Base-by-base conservation (phyloP, 2,329 filamentous ascomycete species). In the Nothophaeocryptopus gaeumannii region DNA sequence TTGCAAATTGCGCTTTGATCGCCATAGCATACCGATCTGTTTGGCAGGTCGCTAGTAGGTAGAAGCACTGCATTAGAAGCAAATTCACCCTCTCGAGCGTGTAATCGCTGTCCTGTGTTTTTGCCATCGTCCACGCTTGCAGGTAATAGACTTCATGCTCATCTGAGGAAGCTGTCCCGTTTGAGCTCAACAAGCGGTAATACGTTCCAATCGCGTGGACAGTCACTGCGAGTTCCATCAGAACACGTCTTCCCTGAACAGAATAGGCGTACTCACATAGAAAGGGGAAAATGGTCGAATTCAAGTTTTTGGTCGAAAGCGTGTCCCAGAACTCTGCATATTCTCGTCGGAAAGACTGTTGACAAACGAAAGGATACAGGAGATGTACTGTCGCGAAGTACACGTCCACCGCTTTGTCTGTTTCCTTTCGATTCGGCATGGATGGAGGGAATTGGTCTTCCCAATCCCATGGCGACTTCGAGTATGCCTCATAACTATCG, bases 41-140 rank as follows among this genome's bases (percentile, higher is more conserved):
- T 38, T 53, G 45, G 15, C 40, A 45, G 16, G 39, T 53, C 8
- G 37, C 46, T 13, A 53, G 20, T 9, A 53, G 29, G 34, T 53
- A 45, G n/a, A 48, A 36, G 39, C 45, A 48, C 14, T 48, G 45
- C 12, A 48, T 39, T 9, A 48, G 33, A 15, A 48, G 36, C 31
- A 48, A 29, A 16, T 35, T 41, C 16, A 40, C 41, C 7, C 30
- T 37, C 16, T 41, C 39, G 3, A 41, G 43, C 13, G 16, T 33
- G 43, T 47, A 39, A 8, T 46, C 49, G 26, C 35, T 37, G n/a
- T 45, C 43, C 12, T 38, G 43, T 34, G 33, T 43, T 33, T 47
- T 47, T 14, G 41, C 29, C 32, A 39, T 7, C 13, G 32, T 37
- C 37, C 44, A 40, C 31, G 43, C 42, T 13, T 51, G 44, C 14